phyloP scores from a whole-genome alignment of 352 stramenopile genomes.

The Pythium dissotocum region DNA sequence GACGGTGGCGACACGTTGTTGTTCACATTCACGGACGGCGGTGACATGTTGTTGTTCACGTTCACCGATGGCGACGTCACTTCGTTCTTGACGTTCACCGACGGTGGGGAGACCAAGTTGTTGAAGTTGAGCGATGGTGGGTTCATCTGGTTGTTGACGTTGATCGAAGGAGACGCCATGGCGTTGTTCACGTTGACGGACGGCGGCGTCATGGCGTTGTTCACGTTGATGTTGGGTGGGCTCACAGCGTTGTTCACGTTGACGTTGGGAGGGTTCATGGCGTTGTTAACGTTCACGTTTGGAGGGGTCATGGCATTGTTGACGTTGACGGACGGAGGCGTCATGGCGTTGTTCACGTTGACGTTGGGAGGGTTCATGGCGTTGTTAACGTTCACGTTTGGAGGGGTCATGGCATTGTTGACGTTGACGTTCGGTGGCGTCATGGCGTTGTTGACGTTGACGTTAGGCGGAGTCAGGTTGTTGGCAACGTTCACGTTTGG shows the following conservation, averaged over 20 bases:
- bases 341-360: constrained; percentile 8
- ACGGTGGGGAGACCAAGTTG: constrained; percentile 5
- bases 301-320: not conserved
- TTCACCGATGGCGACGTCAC: not conserved
- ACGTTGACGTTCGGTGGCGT: constrained; percentile 10
- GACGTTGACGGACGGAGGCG: not conserved
- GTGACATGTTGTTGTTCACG: constrained; percentile 5
- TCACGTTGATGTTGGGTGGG: constrained; percentile 2
- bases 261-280: not conserved
- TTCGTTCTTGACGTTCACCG: constrained; percentile 17
- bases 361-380: not conserved
- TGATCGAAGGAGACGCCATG: not conserved
- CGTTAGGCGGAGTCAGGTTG: not conserved
- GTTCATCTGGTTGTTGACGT: constrained; percentile 6
- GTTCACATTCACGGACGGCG: constrained; percentile 1
- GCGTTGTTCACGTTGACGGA: not conserved
- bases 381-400: constrained; percentile 3
- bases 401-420: not conserved
- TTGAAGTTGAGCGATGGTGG: constrained; percentile 5
- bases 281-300: not conserved
- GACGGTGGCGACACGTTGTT: constrained; percentile 4
- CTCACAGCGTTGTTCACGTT: constrained; percentile 5
- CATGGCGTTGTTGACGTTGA: constrained; percentile 7
- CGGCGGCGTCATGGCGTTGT: too few relatives aligned
- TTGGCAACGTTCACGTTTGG: constrained; percentile 2